Base-by-base conservation (phyloP, 768 basidiomycete species). In the Amanita thiersii region DNA sequence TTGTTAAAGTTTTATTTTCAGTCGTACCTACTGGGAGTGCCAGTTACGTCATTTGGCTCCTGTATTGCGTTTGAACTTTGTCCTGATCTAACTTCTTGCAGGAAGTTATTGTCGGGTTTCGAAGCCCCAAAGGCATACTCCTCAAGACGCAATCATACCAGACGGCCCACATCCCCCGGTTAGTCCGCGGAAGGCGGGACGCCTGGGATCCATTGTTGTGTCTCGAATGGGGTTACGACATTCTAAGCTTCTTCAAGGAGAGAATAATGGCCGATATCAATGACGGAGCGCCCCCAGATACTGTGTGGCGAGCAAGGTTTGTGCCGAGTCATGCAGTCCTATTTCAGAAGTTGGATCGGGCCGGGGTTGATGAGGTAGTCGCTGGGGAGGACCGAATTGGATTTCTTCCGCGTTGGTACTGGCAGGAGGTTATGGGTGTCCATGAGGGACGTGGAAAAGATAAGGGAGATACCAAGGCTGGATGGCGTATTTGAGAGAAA, bases 1-100 rank as follows among this genome's bases (percentile, higher is more conserved):
- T 64, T 93, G n/a, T 74, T 93, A 44, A 91, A 88, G 54, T 89
- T 89, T 60, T 92, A 91, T 66, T 77, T 90, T 46, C 90, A 93
- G 54, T 91, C 88, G 1, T 92, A 89, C 59, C 72, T 93, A 19
- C 75, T 93, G 40, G 91, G 90, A 37, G 88, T 93, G n/a, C 90
- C 89, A 15, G 84, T 84, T 56, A 51, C n/a, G n/a, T n/a, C n/a
- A n/a, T n/a, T n/a, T n/a, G n/a, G n/a, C n/a, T n/a, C n/a, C n/a
- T n/a, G 80, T 58, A 43, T 46, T 40, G 28, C 28, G n/a, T 41
- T 30, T 21, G 36, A 37, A 18, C 44, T 45, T 42, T 38, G 39
- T 45, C 31, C 29, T 47, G 29, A 45, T 39, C 6, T n/a, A 20
- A 12, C 24, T 18, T 20, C 19, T 12, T 10, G 19, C 19, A 88